Evolutionary conservation across 139 green algal genomes (phyloP), one percentile per base, ranked within the genome.

Genomic region (Tetradesmus lagerheimii): DNA sequence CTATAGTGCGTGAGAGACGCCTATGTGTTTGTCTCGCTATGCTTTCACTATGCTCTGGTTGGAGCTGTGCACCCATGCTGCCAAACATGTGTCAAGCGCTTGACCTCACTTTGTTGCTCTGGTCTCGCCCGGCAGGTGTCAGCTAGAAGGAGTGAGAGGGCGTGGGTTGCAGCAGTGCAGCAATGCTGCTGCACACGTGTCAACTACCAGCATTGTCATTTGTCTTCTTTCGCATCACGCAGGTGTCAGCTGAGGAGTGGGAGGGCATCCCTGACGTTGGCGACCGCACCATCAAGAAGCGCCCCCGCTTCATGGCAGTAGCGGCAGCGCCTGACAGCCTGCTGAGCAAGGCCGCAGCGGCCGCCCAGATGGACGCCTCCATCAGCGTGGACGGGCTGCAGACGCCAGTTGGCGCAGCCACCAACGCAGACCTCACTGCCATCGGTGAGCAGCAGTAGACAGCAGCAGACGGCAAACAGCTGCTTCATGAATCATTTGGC

Each of bases 191-290:
- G n/a, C n/a, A n/a, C n/a, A n/a, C n/a, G n/a, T 57, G 45, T 18
- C 45, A 57, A 41, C 35, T 83, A 41, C 15, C 23, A n/a, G n/a
- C n/a, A n/a, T 34, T 35, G 34, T 43, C 31, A n/a, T 27, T 38
- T 75, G 45, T 29, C 25, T 41, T 23, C 43, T 83, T 43, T 84
- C 77, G 18, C 45, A 34, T 39, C 4, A 47, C 38, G 27, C 91
- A 93, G 91, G 91, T 93, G 12, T 90, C 45, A 2, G 35, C 37
- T n/a, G 92, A 93, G 1, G 95, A 98, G 83, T 99, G 97, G 97
- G 95, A 99, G 80, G 91, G 91, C 81, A 99, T 99, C 89, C 98
- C 98, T 20, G 98, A 99, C 37, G 99, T 99, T 75, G 98, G 98
- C 5, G 98, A 99, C 94, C 98, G 99, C 94, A 99, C 97, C 37